Evolutionary conservation across 2,329 filamentous ascomycete genomes (phyloP).

Genomic region (Alternaria rosae): DNA sequence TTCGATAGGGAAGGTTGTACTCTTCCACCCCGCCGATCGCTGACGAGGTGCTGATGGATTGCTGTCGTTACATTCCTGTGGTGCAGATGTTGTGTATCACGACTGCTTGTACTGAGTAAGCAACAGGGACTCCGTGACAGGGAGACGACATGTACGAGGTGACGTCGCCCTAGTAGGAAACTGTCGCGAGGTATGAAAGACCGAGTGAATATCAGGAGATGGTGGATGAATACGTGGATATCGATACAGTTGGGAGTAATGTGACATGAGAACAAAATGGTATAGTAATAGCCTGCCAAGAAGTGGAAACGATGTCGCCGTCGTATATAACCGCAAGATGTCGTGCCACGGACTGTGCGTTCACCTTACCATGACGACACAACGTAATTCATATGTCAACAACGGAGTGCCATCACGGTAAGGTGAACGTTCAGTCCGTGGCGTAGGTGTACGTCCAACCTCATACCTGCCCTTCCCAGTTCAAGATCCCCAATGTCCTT

Average conservation of each 20-base stretch:
- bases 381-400: neutral
- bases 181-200: neutral
- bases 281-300: conserved; percentile 2
- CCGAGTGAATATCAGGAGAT: neutral
- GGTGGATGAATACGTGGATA: neutral
- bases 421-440: conserved; percentile 8
- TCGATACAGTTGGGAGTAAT: neutral
- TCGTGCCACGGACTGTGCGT: conserved; percentile 12
- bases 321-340: conserved; percentile 6
- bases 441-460: neutral
- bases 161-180: neutral
- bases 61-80: neutral
- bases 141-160: neutral
- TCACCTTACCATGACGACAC: neutral
- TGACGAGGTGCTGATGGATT: neutral
- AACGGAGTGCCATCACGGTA: conserved; percentile 10
- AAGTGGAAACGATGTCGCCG: neutral
- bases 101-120: neutral
- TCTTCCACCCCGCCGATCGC: neutral
- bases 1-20: neutral
- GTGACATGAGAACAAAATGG: neutral
- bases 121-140: neutral
- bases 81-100: neutral
- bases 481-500: neutral
- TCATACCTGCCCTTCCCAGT: neutral